Evolutionary conservation across 2,329 filamentous ascomycete species (phyloP).

Genomic region (Fusarium brevicatenulatum): DNA sequence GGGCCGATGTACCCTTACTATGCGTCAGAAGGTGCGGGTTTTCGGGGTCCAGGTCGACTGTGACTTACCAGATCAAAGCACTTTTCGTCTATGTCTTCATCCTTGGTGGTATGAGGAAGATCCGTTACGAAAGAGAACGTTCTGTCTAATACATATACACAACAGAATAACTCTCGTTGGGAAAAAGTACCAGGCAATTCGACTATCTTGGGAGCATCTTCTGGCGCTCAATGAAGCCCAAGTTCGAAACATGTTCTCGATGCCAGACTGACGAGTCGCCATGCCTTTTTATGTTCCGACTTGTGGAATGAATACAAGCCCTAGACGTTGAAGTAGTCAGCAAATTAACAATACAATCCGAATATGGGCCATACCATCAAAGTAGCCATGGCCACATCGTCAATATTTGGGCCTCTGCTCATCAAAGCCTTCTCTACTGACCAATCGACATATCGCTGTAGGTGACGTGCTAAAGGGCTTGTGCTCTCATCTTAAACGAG

Average conservation of each 20-base stretch:
- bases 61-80: not conserved
- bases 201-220: rapidly evolving
- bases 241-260: not conserved
- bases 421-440: not conserved
- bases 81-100: not conserved
- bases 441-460: not conserved
- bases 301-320: not conserved
- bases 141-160: not conserved
- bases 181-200: not conserved
- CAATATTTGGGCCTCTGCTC: too few relatives aligned
- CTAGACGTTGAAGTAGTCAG: too few relatives aligned
- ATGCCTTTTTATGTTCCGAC: not conserved
- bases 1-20: not conserved
- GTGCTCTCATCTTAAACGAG: rapidly evolving
- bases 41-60: too few relatives aligned
- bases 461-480: not conserved
- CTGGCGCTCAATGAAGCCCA: not conserved
- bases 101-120: not conserved
- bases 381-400: not conserved
- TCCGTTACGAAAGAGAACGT: not conserved
- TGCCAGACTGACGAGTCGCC: not conserved
- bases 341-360: too few relatives aligned
- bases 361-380: not conserved
- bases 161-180: not conserved
- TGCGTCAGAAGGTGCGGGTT: not conserved